phyloP scores from a whole-genome alignment of 495 filamentous ascomycete genomes.

The Elasticomyces elasticus region DNA sequence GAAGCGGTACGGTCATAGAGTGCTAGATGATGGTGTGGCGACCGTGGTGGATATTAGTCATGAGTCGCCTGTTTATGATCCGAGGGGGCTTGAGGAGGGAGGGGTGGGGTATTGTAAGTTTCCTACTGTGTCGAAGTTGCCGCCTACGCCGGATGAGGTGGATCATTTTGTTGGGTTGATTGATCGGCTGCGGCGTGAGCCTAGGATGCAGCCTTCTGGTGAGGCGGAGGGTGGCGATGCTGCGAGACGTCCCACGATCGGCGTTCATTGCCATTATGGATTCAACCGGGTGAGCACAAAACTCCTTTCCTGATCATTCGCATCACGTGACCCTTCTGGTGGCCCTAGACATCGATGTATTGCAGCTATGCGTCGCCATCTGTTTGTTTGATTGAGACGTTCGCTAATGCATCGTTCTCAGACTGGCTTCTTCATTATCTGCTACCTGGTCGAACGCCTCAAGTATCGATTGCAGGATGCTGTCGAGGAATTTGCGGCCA shows the following conservation, averaged over 20 bases:
- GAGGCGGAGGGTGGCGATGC: conserved; percentile 28
- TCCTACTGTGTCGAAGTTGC: conserved; percentile 85
- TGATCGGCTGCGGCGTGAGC: conserved; percentile 44
- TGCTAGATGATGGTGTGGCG: conserved; percentile 39
- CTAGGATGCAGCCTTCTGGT: not conserved
- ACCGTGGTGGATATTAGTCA: conserved; percentile 83
- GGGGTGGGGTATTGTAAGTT: conserved; percentile 79
- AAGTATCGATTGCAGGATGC: conserved; percentile 65
- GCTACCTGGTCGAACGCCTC: conserved; percentile 76
- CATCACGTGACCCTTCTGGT: too few species aligned
- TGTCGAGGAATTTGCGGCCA: conserved; percentile 65
- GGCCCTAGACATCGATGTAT: too few species aligned
- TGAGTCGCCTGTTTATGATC: conserved; percentile 75
- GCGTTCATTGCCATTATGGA: conserved; percentile 91
- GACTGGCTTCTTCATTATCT: conserved; percentile 83
- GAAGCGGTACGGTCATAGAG: conserved; percentile 45
- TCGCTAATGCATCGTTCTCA: conserved; percentile 47
- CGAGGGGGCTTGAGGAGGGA: conserved; percentile 57
- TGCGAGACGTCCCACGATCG: conserved; percentile 48
- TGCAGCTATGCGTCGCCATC: not conserved
- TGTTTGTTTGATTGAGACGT: not conserved
- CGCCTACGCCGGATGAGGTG: conserved; percentile 67
- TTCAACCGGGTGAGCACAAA: too few species aligned
- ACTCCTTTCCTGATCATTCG: too few species aligned
- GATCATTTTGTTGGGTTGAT: conserved; percentile 67